Evolutionary conservation across 2,329 filamentous ascomycete genomes (phyloP), one percentile per base, ranked within the genome.

Genomic region (Arthrocladium fulminans): DNA sequence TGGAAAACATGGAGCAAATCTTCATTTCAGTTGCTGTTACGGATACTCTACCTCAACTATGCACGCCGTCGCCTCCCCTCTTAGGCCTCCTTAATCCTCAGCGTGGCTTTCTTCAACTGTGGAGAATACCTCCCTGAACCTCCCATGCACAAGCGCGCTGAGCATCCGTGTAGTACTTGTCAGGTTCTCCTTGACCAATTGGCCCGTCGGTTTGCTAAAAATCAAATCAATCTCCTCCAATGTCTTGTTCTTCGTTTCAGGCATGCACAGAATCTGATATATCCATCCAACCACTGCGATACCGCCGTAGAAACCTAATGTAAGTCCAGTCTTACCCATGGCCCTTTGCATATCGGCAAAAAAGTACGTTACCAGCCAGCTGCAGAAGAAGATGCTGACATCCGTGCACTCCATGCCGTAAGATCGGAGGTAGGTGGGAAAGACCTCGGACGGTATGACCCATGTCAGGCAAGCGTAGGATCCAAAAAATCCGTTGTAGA

Each of bases 201-300:
- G 74, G 35, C 68, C 67, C 0, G 82, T 86, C 0, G 82, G 81
- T 52, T 75, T 72, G 43, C 75, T 72, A 61, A 86, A 85, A 17
- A 86, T 68, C 30, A 78, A 67, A 51, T 86, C 82, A 51, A 86
- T 85, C 64, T 86, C 83, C 35, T 57, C 55, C 1, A 57, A 38
- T 2, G 52, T 55, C 19, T 51, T 52, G 1, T 50, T 51, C 39
- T 55, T 54, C 2, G 82, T 86, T 69, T 86, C 81, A 0, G 81
- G 82, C 83, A 86, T 86, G 66, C 86, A 86, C 43, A 86, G 61
- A 40, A 86, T 70, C 66, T 86, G 83, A 63, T 86, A 86, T 56
- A 84, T 68, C 75, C 81, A 84, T 10, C 81, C 83, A 0, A 86
- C 8, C 0, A 83, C 73, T 0, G 83, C 83, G 47, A 86, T 86